These are phyloP conservation scores for Mortierella sp. DNA, from an alignment of 371 early-diverging fungal genomes.

Conservation along the genomic window DNA sequence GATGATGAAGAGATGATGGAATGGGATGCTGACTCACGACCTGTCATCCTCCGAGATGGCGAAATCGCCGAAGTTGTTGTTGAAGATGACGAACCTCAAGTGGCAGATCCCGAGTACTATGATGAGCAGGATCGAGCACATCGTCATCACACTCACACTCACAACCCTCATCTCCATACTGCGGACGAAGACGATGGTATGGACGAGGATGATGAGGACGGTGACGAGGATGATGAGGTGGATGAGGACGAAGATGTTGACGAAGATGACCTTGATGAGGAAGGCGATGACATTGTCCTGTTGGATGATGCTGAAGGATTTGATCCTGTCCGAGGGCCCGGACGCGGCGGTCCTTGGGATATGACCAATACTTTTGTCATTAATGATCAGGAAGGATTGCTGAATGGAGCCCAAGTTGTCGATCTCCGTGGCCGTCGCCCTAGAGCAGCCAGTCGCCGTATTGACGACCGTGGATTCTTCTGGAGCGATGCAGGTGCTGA, in stretches of 20 bases:
- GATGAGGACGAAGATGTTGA: slow-evolving; percentile 66
- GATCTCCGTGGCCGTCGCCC: slow-evolving; percentile 52
- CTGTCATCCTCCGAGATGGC: slow-evolving; percentile 38
- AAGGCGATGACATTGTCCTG: slow-evolving; percentile 60
- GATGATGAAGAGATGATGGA: slow-evolving; percentile 56
- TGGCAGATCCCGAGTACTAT: slow-evolving; percentile 51
- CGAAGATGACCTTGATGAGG: slow-evolving; percentile 43
- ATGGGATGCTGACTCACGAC: slow-evolving; percentile 49
- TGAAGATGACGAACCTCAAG: slow-evolving; percentile 55
- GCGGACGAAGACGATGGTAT: slow-evolving; percentile 59
- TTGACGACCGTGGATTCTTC: slow-evolving; percentile 55
- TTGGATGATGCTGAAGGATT: slow-evolving; percentile 58
- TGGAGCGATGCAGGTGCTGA: slow-evolving; percentile 34
- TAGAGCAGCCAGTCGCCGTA: slow-evolving; percentile 35
- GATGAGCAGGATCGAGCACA: slow-evolving; percentile 56
- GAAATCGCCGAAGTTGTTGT: slow-evolving; percentile 54
- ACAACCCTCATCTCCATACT: slow-evolving; percentile 29
- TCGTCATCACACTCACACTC: slow-evolving; percentile 42
- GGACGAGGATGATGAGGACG: slow-evolving; percentile 60
- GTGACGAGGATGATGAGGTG: slow-evolving; percentile 54
- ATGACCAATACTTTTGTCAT: slow-evolving; percentile 49
- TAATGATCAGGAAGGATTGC: slow-evolving; percentile 35
- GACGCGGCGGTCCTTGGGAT: slow-evolving; percentile 53
- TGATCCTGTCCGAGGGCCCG: slow-evolving; percentile 56
- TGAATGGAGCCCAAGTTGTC: slow-evolving; percentile 36